phyloP scores from a whole-genome alignment of 2,329 filamentous ascomycete genomes.

The Alternaria gaisen region DNA sequence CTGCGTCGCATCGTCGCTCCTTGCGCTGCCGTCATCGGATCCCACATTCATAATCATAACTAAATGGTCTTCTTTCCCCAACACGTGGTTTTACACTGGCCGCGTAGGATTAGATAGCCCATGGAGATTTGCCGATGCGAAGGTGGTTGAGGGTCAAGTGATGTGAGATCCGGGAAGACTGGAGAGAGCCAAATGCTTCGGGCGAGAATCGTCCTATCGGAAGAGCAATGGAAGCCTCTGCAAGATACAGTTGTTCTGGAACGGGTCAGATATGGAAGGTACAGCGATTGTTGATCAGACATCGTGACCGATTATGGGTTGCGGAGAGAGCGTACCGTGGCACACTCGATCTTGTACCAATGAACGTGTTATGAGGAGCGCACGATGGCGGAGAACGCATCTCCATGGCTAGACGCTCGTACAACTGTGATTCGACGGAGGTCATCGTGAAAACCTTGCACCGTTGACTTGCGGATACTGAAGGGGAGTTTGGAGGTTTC shows the following conservation, averaged over 20 bases:
- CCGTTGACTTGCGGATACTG: not conserved
- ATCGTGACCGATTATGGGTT: not conserved
- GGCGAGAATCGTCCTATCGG: not conserved
- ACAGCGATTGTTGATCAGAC: not conserved
- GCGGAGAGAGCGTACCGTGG: not conserved
- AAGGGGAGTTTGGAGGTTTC: not conserved
- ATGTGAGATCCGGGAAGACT: not conserved
- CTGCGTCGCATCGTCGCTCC: slow-evolving; percentile 7
- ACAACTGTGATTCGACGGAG: not conserved
- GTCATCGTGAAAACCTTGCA: not conserved
- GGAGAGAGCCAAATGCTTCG: no score
- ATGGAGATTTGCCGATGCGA: not conserved
- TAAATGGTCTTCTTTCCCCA: not conserved
- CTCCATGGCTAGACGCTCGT: not conserved
- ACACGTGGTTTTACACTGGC: not conserved
- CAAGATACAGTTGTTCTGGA: not conserved
- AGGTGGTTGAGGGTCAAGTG: not conserved
- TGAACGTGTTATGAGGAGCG: not conserved
- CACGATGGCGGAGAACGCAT: not conserved
- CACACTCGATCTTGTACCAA: not conserved
- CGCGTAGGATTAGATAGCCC: not conserved
- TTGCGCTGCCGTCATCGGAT: slow-evolving; percentile 4
- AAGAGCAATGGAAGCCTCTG: not conserved
- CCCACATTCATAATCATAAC: not conserved
- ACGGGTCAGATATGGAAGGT: not conserved